These are phyloP conservation scores for Laetiporus sulphureus DNA, from an alignment of 1,284 basidiomycete species.

Conservation along the genomic window DNA sequence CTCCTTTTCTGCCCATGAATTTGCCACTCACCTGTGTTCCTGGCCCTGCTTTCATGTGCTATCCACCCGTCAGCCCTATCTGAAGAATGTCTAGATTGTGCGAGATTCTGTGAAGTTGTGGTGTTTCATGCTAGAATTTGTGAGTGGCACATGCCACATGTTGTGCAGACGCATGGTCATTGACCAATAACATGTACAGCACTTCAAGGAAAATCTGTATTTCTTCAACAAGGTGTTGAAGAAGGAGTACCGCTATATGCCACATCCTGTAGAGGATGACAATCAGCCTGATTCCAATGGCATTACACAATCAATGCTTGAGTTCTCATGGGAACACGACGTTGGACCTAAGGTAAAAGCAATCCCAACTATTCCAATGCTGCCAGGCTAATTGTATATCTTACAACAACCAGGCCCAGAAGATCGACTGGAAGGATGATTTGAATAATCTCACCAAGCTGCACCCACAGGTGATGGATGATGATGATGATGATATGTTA, in stretches of 20 bases:
- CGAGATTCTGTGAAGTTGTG: constrained; percentile 61
- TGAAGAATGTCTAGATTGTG: constrained; percentile 75
- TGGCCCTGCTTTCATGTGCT: no score
- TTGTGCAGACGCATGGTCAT: no score
- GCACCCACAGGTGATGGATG: constrained; percentile 60
- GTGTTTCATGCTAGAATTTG: constrained; percentile 76
- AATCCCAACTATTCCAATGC: constrained; percentile 1
- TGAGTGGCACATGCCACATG: no score
- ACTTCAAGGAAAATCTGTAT: constrained; percentile 80
- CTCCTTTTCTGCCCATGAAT: no score
- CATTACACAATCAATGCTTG: constrained; percentile 65
- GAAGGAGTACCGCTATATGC: constrained; percentile 71
- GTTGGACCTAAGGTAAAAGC: constrained; percentile 56
- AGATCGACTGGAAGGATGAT: constrained; percentile 80
- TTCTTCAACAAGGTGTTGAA: constrained; percentile 68
- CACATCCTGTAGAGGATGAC: constrained; percentile 42
- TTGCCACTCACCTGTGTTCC: no score
- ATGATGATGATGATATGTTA: constrained; percentile 48
- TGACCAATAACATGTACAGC: no score
- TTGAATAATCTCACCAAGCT: constrained; percentile 70
- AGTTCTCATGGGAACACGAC: constrained; percentile 74
- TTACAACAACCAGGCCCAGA: constrained; percentile 51
- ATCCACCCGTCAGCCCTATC: no score
- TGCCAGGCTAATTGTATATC: no score
- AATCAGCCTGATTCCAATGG: constrained; percentile 66